Base-by-base conservation (phyloP, 129 eudicot species). In the Tagetes patula region DNA sequence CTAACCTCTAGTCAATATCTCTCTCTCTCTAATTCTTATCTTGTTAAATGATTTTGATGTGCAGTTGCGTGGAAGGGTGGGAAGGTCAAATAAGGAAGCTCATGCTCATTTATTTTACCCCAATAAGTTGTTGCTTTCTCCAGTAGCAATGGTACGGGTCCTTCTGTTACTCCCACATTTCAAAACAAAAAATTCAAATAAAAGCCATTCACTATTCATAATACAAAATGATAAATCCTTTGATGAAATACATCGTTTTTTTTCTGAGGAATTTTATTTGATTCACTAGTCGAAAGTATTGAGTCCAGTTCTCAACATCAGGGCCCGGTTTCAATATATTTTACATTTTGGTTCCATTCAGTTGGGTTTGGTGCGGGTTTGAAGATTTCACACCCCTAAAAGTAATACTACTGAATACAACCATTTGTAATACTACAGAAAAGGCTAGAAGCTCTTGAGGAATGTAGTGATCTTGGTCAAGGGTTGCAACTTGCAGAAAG, bases 401-500 rank as follows among this genome's bases (percentile, higher is more conserved):
- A 12, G 31, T 62, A 67, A 34, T 52, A 54, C 43, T 52, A 75
- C 34, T 34, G 52, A 71, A 20, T 20, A 70, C 31, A 71, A 52
- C 8, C 11, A 6, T 70, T 32, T 77, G 61, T 73, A 20, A 20
- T 20, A 20, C 27, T 70, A 69, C 80, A 94, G 98, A 96, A 90
- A 80, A 88, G 99, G 84, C 94, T 94, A 69, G 80, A 84, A 66
- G 99, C 99, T 75, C 96, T 94, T 55, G 99, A 94, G 86, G 99
- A 94, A 71, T 90, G 97, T 76, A 81, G 88, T 76, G 96, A 94
- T 13, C 99, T 94, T 81, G 99, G 99, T 71, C 97, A 88, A 84
- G 99, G 99, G 10, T 90, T 94, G 74, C 97, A 90, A 76, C 97
- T 94, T 82, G 97, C 99, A 65, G 97, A 94, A 82, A 88, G 96